Evolutionary conservation across 352 stramenopile species (phyloP), one percentile per base, ranked within the genome.

Genomic region (Globisporangium viniferum): DNA sequence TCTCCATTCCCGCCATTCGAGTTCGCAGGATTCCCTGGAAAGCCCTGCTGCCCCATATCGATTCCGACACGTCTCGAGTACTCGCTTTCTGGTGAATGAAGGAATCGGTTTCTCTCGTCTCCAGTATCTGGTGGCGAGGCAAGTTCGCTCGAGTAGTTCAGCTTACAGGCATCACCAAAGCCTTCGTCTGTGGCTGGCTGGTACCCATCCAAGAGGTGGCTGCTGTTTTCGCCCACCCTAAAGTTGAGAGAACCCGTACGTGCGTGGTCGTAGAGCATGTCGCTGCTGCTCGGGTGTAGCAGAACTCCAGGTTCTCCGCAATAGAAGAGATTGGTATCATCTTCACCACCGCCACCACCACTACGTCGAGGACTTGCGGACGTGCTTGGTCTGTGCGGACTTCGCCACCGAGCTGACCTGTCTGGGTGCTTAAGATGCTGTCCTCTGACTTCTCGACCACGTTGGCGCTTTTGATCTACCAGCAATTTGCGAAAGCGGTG

Each of bases 401-500:
- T 60, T 20, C 18, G 7, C n/a, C 8, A 44, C 61, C 61, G 29
- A 8, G 33, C 12, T 41, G 18, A 29, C 27, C 18, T 35, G 35
- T 48, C 12, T 58, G 41, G 14, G 5, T 57, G 15, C 6, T 27
- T 20, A 2, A 14, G 15, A 44, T 44, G 7, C 3, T 31, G 24
- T 27, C 33, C 5, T 24, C 54, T 44, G 2, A 4, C 20, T 20
- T 35, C 29, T 22, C 8, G 29, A n/a, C 14, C 7, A 10, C 31
- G 41, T 12, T 67, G 5, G 4, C 10, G 60, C 29, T 81, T 80
- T 33, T 78, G 66, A 36, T 79, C 55, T 8, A 24, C 65, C 61
- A 87, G 58, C 61, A 91, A 53, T 35, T 68, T 69, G 41, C 75
- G 80, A 41, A 91, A 91, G 3, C 77, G 76, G 49, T 62, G 39